Conservation (phyloP, 805 yeast genomes). For the Geotrichum ghanense region DNA sequence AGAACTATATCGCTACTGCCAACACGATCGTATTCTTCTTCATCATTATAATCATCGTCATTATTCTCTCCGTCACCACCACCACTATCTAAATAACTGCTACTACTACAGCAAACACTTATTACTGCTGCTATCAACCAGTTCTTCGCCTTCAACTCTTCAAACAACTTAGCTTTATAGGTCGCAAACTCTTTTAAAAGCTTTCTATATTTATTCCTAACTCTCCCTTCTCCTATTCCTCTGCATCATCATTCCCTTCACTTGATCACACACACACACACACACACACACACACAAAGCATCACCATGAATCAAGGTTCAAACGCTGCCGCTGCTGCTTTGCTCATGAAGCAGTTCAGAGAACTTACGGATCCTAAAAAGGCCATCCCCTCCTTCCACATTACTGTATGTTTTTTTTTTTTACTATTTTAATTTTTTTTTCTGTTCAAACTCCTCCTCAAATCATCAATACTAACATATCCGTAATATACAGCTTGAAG, state of each 20-base stretch:
- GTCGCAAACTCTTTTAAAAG: too few species aligned
- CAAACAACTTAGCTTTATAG: too few species aligned
- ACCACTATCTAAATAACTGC: too few species aligned
- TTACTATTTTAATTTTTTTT: conserved; percentile 4
- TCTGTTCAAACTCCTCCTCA: background rate
- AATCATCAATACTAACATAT: conserved; percentile 1
- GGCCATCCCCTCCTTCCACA: conserved; percentile 62
- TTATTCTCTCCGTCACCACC: too few species aligned
- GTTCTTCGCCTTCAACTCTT: too few species aligned
- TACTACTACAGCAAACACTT: too few species aligned
- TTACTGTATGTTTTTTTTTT: conserved; percentile 28
- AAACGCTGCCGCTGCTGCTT: conserved; percentile 31
- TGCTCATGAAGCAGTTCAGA: conserved; percentile 83
- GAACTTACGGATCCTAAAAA: conserved; percentile 90
- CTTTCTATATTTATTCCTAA: too few species aligned
- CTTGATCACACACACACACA: background rate
- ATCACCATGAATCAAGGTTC: conserved; percentile 4
- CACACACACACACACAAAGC: background rate
- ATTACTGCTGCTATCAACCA: too few species aligned
- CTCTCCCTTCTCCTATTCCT: conserved; percentile 5
- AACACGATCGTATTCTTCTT: too few species aligned
- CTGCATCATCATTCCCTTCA: conserved; percentile 1
- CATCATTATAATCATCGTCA: too few species aligned
- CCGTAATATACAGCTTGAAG: conserved; percentile 31
- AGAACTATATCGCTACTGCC: too few species aligned